Percentiles rank a stretch among this genome's conserved stretches.
Conservation (phyloP, 495 filamentous ascomycete species). For the Penicillium paxilli region DNA sequence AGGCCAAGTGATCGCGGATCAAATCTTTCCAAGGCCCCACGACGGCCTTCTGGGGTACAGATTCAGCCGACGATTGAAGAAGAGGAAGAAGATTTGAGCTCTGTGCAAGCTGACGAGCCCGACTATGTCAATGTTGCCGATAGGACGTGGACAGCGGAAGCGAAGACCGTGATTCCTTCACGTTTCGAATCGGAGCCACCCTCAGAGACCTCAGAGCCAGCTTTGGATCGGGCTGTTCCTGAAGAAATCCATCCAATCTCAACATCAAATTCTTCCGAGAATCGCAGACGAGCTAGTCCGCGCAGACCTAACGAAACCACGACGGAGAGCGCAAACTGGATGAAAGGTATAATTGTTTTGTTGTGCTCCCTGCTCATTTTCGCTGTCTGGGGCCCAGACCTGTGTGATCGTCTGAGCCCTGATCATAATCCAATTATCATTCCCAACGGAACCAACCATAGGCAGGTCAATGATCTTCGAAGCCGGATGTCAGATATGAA, state of each 20-base stretch:
- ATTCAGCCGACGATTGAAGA: constrained; percentile 33
- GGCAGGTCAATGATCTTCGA: constrained; percentile 24
- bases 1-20: constrained; percentile 31
- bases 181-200: neutral
- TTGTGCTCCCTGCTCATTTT: constrained; percentile 15
- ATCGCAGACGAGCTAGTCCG: neutral
- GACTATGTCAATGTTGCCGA: neutral
- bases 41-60: constrained; percentile 40
- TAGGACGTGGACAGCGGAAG: constrained; percentile 18
- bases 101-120: neutral
- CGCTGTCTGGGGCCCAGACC: neutral
- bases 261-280: neutral
- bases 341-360: constrained; percentile 1
- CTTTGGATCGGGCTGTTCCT: neutral
- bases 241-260: neutral
- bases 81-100: constrained; percentile 28
- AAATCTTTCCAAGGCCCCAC: constrained; percentile 43
- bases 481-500: constrained; percentile 33
- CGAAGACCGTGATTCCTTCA: constrained; percentile 25
- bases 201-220: neutral
- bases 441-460: neutral
- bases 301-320: neutral
- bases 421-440: neutral
- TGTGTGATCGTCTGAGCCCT: neutral
- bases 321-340: constrained; percentile 6